These are phyloP conservation scores for Tulasnella sp. DNA, from an alignment of 768 basidiomycete genomes.

Conservation along the genomic window DNA sequence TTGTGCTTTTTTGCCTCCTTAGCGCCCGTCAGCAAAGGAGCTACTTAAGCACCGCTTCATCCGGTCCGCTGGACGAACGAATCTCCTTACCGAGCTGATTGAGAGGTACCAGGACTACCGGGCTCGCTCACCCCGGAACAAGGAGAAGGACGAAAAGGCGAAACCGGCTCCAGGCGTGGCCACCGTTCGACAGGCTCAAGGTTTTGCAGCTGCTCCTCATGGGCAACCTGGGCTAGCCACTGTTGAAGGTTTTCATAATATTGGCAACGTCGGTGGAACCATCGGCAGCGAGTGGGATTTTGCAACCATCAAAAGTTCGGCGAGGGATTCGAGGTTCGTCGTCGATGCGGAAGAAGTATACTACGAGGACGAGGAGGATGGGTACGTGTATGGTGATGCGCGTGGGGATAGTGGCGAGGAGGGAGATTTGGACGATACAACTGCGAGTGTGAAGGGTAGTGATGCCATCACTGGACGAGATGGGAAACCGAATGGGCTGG, in stretches of 20 bases:
- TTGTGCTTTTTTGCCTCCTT: neutral
- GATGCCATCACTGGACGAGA: conserved; percentile 28
- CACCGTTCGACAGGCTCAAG: conserved; percentile 16
- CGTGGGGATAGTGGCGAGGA: neutral
- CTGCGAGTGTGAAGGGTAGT: conserved; percentile 52
- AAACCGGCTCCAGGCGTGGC: conserved; percentile 14
- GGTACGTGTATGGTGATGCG: conserved; percentile 7
- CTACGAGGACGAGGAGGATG: neutral
- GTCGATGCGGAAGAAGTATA: conserved; percentile 38
- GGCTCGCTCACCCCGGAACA: conserved; percentile 42
- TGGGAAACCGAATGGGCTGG: conserved; percentile 36
- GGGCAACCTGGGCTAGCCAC: conserved; percentile 1
- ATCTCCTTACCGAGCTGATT: conserved; percentile 76
- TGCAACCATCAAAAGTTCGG: conserved; percentile 56
- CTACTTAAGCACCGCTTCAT: conserved; percentile 93
- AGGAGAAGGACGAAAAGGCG: conserved; percentile 24
- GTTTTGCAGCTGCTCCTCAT: conserved; percentile 22
- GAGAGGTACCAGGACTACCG: conserved; percentile 79
- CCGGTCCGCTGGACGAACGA: conserved; percentile 70
- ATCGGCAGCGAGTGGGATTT: conserved; percentile 95
- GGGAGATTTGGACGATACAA: conserved; percentile 50
- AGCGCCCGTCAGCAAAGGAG: conserved; percentile 89
- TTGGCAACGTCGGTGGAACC: conserved; percentile 39
- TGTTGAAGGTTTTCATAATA: conserved; percentile 19
- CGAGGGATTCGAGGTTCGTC: conserved; percentile 39